Evolutionary conservation across 805 yeast species (phyloP), one percentile per base, ranked within the genome.

Genomic region (Yarrowia divulgata): DNA sequence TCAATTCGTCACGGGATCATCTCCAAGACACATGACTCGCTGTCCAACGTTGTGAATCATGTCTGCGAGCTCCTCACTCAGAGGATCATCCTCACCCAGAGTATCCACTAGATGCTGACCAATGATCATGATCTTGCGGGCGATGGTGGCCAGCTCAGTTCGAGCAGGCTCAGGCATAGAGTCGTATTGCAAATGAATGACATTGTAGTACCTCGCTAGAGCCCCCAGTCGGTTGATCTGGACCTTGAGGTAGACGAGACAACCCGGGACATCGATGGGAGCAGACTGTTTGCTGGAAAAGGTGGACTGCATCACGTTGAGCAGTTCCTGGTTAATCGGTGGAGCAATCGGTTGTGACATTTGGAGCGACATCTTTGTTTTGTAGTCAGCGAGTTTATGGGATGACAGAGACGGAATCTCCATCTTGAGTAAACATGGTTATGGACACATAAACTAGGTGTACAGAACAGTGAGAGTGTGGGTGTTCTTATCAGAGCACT

Each of bases 111-210:
- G 37, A 29, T 42, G 48, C n/a, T 57, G 63, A 7, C 48, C 46
- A 8, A 29, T 9, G n/a, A 57, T 29, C 29, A 57, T 14, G 10
- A 57, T 57, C 12, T 40, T 57, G 8, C 63, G 37, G 7, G 63
- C 63, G 8, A 57, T 42, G 8, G 19, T 8, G 1, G 46, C 37
- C 48, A 57, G 48, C 0, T 57, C 63, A 2, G 63, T 29, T 9
- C 63, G 37, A 1, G 63, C 63, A 9, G 63, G 63, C 16, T 57
- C 63, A 16, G 63, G 63, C 63, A 57, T 57, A 2, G 10, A 1
- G 16, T 57, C 63, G 37, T 57, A 57, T 48, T 40, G 63, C 37
- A 57, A 7, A 16, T 57, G 63, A 12, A 57, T 3, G 7, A 57
- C 63, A 23, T 57, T 29, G 63, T 57, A 42, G 35, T 40, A 23